These are phyloP conservation scores for Penicillium cataractarum DNA, from an alignment of 495 filamentous ascomycete genomes.

Conservation along the genomic window DNA sequence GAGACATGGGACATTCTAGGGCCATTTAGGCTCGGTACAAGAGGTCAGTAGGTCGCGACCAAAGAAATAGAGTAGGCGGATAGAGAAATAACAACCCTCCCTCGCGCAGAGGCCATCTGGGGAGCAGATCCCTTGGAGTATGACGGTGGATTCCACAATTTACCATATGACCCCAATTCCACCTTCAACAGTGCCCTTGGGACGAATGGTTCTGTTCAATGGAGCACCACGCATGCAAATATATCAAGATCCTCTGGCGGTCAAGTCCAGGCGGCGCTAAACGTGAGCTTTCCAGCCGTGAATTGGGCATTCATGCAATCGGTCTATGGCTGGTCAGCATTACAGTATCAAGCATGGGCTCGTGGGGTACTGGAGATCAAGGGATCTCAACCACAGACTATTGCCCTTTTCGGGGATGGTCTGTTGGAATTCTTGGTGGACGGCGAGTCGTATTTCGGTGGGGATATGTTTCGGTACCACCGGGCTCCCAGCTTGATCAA, in stretches of 20 bases:
- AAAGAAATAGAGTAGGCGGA: not conserved
- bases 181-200: conserved; percentile 54
- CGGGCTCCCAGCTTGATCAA: conserved; percentile 52
- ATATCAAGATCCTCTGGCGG: conserved; percentile 13
- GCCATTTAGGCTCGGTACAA: conserved; percentile 63
- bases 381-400: conserved; percentile 22
- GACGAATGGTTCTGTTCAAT: conserved; percentile 45
- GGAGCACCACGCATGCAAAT: not conserved
- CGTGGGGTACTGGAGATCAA: conserved; percentile 50
- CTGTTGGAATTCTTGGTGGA: conserved; percentile 58
- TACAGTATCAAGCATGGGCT: conserved; percentile 64
- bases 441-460: conserved; percentile 54
- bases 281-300: conserved; percentile 49
- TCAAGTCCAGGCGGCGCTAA: conserved; percentile 37
- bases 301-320: conserved; percentile 55
- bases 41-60: conserved; percentile 45
- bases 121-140: conserved; percentile 61
- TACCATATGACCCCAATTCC: conserved; percentile 41
- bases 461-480: conserved; percentile 58
- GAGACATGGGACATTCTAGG: conserved; percentile 56
- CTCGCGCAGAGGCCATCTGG: conserved; percentile 57
- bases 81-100: not conserved
- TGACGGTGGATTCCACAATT: conserved; percentile 53
- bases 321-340: conserved; percentile 62
- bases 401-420: conserved; percentile 32